Base-by-base conservation (phyloP, 148 eudicot genomes). In the Vaccinium vitisidaea region DNA sequence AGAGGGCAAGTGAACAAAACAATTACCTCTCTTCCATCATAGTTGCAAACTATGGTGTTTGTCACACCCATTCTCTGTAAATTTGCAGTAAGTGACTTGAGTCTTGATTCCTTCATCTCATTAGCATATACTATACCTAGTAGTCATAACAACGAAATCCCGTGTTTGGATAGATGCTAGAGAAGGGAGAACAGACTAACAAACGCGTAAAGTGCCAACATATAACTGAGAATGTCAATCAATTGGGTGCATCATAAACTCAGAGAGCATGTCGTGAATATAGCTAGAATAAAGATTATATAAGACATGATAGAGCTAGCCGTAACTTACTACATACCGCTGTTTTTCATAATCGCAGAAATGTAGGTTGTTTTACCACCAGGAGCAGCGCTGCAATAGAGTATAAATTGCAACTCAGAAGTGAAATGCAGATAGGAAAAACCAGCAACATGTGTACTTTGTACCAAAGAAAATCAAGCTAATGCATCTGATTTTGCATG, bases 361-460 rank as follows among this genome's bases (percentile, higher is more conserved):
- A 95, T 83, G 81, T 97, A 95, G 53, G 98, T 95, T 58, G 99
- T 93, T 91, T 97, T 96, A 65, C 99, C 99, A 87, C 99, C 99
- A 84, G 99, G 99, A 81, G 99, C 98, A 88, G 99, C 99, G 75
- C 98, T 95, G 89, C 84, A 92, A 84, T 74, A 74, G 73, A 83
- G 32, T 4, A 63, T 8, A 76, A 81, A 69, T n/a, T 56, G 46
- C 21, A 54, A 77, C 23, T 71, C 79, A 83, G 59, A 43, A 43
- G 43, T 53, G 23, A 75, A 63, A 50, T 25, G 63, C 56, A 79
- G 11, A 73, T 13, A 65, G 46, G n/a, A 71, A 83, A 23, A 73
- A 77, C 11, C 46, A 39, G 4, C 43, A 5, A 43, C 46, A 43
- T 43, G 46, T 43, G 46, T 67, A 67, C 36, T 23, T 36, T 67